These are phyloP conservation scores for Quercus bicolor DNA, from an alignment of 306 rosid species.

Conservation along the genomic window DNA sequence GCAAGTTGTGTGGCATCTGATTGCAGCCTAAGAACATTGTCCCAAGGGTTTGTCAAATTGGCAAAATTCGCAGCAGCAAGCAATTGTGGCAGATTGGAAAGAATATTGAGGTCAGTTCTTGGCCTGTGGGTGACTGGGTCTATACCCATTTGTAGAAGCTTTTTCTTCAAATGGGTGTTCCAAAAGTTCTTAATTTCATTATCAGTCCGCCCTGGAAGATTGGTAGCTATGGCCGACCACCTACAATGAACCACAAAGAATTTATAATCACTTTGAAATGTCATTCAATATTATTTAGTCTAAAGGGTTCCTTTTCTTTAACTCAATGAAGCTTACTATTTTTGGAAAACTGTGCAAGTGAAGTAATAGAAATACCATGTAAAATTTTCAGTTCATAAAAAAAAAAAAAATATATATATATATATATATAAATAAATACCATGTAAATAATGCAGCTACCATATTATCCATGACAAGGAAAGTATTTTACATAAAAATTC, in stretches of 20 bases:
- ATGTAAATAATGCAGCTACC: too few species aligned
- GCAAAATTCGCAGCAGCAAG: slow-evolving; percentile 39
- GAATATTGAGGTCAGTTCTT: slow-evolving; percentile 36
- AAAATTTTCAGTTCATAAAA: not conserved
- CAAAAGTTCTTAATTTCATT: slow-evolving; percentile 83
- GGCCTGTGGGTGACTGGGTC: slow-evolving; percentile 79
- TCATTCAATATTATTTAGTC: not conserved
- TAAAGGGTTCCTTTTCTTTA: not conserved
- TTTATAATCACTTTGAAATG: not conserved
- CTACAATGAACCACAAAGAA: slow-evolving; percentile 15
- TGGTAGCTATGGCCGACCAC: slow-evolving; percentile 81
- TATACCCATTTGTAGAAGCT: slow-evolving; percentile 68
- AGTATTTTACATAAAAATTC: not conserved
- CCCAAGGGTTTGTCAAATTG: slow-evolving; percentile 27
- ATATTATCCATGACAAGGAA: not conserved
- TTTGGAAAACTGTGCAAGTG: not conserved
- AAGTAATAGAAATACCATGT: not conserved
- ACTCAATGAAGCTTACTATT: not conserved
- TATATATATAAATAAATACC: too few species aligned
- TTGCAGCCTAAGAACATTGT: slow-evolving; percentile 29
- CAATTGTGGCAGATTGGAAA: slow-evolving; percentile 49
- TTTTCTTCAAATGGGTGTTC: slow-evolving; percentile 78
- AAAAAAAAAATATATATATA: too few species aligned
- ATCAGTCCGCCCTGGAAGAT: slow-evolving; percentile 80
- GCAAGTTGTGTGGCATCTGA: slow-evolving; percentile 44